A percentile compares a stretch with the other conserved stretches of the same genome.
Conservation (phyloP, 2,329 filamentous ascomycete genomes). For the Albophoma yamanashiensis region DNA sequence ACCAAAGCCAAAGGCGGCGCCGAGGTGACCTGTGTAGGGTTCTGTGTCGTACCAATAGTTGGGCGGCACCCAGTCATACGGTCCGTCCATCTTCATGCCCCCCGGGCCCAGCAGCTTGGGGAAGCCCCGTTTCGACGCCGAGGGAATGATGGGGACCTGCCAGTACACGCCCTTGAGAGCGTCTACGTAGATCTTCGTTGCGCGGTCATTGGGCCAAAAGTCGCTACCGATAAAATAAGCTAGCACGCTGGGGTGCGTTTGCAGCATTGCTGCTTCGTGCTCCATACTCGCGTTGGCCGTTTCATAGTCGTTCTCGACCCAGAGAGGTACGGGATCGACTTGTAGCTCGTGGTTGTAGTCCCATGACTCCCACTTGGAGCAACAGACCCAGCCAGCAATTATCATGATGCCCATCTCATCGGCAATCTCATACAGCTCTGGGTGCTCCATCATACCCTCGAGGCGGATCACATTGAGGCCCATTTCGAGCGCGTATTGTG, state of each 20-base stretch:
- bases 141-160: slow-evolving; percentile 45
- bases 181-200: slow-evolving; percentile 40
- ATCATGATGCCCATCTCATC: slow-evolving; percentile 51
- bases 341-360: slow-evolving; percentile 43
- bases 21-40: slow-evolving; percentile 26
- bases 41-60: slow-evolving; percentile 50
- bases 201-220: slow-evolving; percentile 50
- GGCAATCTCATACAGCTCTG: slow-evolving; percentile 46
- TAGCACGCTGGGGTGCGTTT: slow-evolving; percentile 47
- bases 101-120: slow-evolving; percentile 40
- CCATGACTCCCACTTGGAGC: slow-evolving; percentile 59
- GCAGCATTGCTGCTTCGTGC: slow-evolving; percentile 50
- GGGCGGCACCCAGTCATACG: slow-evolving; percentile 56
- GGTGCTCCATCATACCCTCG: slow-evolving; percentile 55
- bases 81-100: slow-evolving; percentile 56
- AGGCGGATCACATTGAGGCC: slow-evolving; percentile 53
- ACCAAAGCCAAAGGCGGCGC: slow-evolving; percentile 52
- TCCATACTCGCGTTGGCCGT: slow-evolving; percentile 44
- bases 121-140: slow-evolving; percentile 43
- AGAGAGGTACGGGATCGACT: slow-evolving; percentile 25
- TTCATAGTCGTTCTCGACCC: slow-evolving; percentile 42
- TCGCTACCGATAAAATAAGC: slow-evolving; percentile 51
- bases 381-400: slow-evolving; percentile 55
- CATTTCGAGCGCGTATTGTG: slow-evolving; percentile 45
- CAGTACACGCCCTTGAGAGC: slow-evolving; percentile 40